phyloP scores from a whole-genome alignment of 192 early-diverging fungal genomes.

The Backusella tarrabulga region DNA sequence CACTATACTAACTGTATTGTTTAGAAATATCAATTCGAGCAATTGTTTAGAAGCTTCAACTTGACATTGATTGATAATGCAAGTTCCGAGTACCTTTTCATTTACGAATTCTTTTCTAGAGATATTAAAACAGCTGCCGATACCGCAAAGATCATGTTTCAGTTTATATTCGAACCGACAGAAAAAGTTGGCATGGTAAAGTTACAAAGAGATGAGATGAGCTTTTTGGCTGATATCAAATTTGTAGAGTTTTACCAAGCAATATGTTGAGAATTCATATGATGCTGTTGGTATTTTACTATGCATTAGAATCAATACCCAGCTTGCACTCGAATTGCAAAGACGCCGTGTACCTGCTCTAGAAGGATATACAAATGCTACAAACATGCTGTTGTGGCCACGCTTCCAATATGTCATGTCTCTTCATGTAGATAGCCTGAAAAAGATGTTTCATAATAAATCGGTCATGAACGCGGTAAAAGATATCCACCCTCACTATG shows the following conservation, averaged over 20 bases:
- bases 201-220: not conserved
- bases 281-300: constrained; percentile 92
- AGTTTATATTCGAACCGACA: constrained; percentile 88
- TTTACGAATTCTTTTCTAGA: constrained; percentile 85
- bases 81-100: constrained; percentile 91
- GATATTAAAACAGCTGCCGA: constrained; percentile 61
- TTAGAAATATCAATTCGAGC: constrained; percentile 84
- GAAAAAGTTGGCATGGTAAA: constrained; percentile 67
- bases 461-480: constrained; percentile 51
- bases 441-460: constrained; percentile 68
- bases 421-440: constrained; percentile 88
- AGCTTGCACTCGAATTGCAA: constrained; percentile 80
- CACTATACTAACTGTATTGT: too few species aligned
- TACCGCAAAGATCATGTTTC: constrained; percentile 68
- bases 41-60: constrained; percentile 88
- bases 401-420: constrained; percentile 81
- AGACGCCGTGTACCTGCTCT: constrained; percentile 75
- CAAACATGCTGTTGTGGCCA: constrained; percentile 95
- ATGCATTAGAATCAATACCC: constrained; percentile 86
- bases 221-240: not conserved
- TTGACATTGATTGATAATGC: constrained; percentile 94
- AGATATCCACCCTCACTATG: constrained; percentile 82
- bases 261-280: constrained; percentile 71
- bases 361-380: constrained; percentile 84
- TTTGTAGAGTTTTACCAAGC: constrained; percentile 45